Percentiles rank a stretch among this genome's conserved stretches.
Conservation (phyloP, 2,329 filamentous ascomycete species). For the Beauveria bassiana region DNA sequence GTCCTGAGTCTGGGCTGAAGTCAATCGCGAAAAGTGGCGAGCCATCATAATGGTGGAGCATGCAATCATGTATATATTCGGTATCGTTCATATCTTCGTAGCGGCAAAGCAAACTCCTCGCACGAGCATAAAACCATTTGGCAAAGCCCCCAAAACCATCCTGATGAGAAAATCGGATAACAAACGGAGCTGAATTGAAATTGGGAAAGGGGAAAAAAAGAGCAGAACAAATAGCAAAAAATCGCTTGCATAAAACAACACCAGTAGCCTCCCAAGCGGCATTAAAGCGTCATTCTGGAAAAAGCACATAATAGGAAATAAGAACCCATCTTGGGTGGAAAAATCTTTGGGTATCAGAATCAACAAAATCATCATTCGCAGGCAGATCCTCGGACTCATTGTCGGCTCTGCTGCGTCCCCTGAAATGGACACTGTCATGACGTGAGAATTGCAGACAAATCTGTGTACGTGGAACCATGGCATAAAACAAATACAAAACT, state of each 20-base stretch:
- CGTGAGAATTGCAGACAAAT: conserved; percentile 9
- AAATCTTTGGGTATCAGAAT: conserved; percentile 12
- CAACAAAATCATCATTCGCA: conserved; percentile 5
- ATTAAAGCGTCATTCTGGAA: background rate
- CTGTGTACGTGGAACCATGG: conserved; percentile 2
- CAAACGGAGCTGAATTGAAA: background rate
- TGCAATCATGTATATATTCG: no score
- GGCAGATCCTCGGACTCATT: background rate
- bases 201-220: background rate
- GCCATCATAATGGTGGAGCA: no score
- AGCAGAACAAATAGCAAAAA: background rate
- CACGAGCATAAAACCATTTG: no score
- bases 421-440: conserved; percentile 4
- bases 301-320: background rate
- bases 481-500: background rate
- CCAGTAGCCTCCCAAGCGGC: background rate
- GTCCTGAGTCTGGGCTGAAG: no score
- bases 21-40: no score
- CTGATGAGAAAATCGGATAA: no score
- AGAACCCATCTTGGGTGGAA: background rate
- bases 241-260: background rate
- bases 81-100: no score
- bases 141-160: no score
- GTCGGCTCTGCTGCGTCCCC: background rate
- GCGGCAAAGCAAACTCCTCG: no score